Evolutionary conservation across 805 yeast species (phyloP).

Genomic region (Wickerhamiella cacticola): DNA sequence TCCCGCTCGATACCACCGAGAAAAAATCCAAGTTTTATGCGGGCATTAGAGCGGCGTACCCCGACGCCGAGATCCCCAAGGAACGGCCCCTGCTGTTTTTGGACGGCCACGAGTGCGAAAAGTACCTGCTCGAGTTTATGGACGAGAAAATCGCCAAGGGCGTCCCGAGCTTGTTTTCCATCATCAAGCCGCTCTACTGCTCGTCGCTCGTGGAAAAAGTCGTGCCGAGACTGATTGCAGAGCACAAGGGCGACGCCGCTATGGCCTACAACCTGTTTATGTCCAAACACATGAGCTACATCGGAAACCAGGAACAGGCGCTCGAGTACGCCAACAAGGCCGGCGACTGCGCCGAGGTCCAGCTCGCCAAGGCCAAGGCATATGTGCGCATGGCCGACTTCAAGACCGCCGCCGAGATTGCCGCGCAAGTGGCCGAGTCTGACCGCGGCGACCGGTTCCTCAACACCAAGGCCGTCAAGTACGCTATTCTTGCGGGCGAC

Average conservation of each 20-base stretch:
- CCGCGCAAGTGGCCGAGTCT: constrained; percentile 58
- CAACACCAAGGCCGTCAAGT: constrained; percentile 78
- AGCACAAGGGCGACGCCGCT: constrained; percentile 1
- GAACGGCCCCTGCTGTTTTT: constrained; percentile 52
- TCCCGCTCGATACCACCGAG: constrained; percentile 42
- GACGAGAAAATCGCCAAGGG: constrained; percentile 56
- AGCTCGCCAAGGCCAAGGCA: constrained; percentile 68
- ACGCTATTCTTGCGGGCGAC: constrained; percentile 61
- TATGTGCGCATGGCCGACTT: constrained; percentile 58
- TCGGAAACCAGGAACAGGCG: constrained; percentile 45
- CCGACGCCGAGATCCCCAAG: constrained; percentile 69
- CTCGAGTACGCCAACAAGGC: constrained; percentile 25
- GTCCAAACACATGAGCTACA: constrained; percentile 52
- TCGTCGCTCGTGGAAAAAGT: constrained; percentile 11
- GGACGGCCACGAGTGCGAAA: constrained; percentile 35
- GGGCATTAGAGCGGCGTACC: constrained; percentile 57
- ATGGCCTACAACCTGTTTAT: constrained; percentile 10
- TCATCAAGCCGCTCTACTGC: constrained; percentile 44
- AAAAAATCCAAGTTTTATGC: constrained; percentile 39
- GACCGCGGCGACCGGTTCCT: constrained; percentile 88
- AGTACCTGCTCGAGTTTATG: constrained; percentile 41
- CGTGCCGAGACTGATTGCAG: constrained; percentile 17
- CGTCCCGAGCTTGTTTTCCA: constrained; percentile 81
- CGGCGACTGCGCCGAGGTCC: constrained; percentile 52
- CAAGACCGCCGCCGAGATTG: constrained; percentile 47